phyloP scores from a whole-genome alignment of 176 grass and related monocot genomes.

The Dactylis glomerata region DNA sequence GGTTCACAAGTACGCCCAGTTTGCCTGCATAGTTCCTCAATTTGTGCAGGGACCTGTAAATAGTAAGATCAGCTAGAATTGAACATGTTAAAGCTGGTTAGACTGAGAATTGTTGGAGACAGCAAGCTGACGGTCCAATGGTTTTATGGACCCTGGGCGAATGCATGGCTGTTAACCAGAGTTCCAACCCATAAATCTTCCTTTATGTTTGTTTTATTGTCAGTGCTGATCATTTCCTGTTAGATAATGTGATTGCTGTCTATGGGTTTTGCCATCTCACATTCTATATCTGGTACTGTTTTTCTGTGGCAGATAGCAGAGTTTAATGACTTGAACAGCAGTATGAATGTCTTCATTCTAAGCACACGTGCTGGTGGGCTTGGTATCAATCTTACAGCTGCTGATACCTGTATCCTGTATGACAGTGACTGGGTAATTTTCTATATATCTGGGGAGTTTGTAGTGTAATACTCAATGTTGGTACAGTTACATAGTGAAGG shows the following conservation, averaged over 20 bases:
- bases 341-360: slow-evolving; percentile 69
- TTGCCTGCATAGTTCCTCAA: not conserved
- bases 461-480: not conserved
- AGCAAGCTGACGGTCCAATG: not conserved
- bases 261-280: not conserved
- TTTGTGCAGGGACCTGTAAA: not conserved
- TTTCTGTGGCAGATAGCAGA: slow-evolving; percentile 60
- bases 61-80: not conserved
- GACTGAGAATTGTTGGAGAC: not conserved
- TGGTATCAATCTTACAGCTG: slow-evolving; percentile 90
- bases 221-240: not conserved
- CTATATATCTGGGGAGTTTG: not conserved
- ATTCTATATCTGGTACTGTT: not conserved
- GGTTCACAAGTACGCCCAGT: not conserved
- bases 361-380: slow-evolving; percentile 94
- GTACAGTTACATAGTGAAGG: not conserved
- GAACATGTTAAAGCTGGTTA: not conserved
- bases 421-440: slow-evolving; percentile 87
- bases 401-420: slow-evolving; percentile 94
- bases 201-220: not conserved
- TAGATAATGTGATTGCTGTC: not conserved
- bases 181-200: not conserved
- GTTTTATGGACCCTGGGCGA: not conserved
- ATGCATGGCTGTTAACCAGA: not conserved
- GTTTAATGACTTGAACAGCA: slow-evolving; percentile 82